These are phyloP conservation scores for Austroboletus olivaceoglutinosus DNA, from an alignment of 1,284 basidiomycete genomes.

Conservation along the genomic window DNA sequence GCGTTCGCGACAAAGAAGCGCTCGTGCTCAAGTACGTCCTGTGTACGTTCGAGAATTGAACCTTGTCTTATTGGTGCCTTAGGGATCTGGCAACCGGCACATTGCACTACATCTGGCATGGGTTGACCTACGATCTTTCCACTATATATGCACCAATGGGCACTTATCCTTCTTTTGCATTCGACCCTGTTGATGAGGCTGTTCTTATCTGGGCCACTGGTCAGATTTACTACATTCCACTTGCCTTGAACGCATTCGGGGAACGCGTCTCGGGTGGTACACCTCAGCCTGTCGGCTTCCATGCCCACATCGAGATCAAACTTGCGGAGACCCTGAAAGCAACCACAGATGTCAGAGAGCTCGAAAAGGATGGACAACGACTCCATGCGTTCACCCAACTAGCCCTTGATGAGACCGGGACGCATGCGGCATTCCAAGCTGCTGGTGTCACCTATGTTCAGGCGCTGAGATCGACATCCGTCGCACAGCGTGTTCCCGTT, in stretches of 20 bases:
- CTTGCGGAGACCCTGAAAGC: slow-evolving; percentile 58
- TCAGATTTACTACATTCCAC: slow-evolving; percentile 60
- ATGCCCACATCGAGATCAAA: slow-evolving; percentile 57
- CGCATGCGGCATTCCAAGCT: slow-evolving; percentile 59
- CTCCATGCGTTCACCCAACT: slow-evolving; percentile 62
- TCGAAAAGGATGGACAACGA: slow-evolving; percentile 56
- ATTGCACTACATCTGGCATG: slow-evolving; percentile 63
- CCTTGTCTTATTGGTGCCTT: slow-evolving; percentile 1
- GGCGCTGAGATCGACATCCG: slow-evolving; percentile 36
- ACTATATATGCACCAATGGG: slow-evolving; percentile 68
- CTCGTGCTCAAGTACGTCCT: slow-evolving; percentile 61
- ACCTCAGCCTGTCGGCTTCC: slow-evolving; percentile 55
- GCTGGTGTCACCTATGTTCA: slow-evolving; percentile 60
- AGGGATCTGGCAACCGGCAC: slow-evolving; percentile 68
- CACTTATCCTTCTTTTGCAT: slow-evolving; percentile 71
- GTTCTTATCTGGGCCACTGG: slow-evolving; percentile 73
- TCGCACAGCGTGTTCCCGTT: slow-evolving; percentile 44
- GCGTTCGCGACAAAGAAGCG: slow-evolving; percentile 68
- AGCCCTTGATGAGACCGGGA: slow-evolving; percentile 51
- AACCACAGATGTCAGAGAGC: slow-evolving; percentile 45
- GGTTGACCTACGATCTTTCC: slow-evolving; percentile 63
- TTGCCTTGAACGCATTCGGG: slow-evolving; percentile 44
- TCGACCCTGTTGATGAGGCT: slow-evolving; percentile 52
- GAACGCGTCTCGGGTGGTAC: slow-evolving; percentile 49
- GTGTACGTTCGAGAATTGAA: background rate